These are phyloP conservation scores for Myriosclerotinia duriaeana DNA, from an alignment of 2,329 filamentous ascomycete genomes.

Conservation along the genomic window DNA sequence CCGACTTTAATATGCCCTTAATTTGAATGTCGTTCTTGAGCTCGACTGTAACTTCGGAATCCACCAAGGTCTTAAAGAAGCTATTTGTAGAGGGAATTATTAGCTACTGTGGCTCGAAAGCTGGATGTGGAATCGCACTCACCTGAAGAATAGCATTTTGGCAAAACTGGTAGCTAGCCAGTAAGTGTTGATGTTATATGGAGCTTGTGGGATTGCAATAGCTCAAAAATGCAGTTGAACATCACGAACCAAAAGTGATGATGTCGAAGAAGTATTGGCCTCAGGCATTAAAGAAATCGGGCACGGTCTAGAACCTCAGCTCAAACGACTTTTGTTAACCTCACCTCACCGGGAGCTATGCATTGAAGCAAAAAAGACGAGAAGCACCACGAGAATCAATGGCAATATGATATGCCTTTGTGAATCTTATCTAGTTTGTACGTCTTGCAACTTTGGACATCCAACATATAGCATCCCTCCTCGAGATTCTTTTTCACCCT, in stretches of 20 bases:
- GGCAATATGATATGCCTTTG: background rate
- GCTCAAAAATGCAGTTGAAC: constrained; percentile 11
- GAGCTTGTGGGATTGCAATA: background rate
- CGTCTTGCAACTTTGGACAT: too few relatives aligned
- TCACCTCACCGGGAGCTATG: background rate
- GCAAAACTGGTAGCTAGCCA: background rate
- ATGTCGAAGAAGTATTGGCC: background rate
- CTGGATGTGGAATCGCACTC: background rate
- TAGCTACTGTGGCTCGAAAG: background rate
- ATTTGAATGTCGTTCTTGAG: constrained; percentile 99
- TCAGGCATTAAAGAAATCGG: background rate
- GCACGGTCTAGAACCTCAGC: constrained; percentile 13
- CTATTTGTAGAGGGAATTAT: constrained; percentile 46
- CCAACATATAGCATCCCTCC: background rate
- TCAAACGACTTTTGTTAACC: background rate
- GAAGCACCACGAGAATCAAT: background rate
- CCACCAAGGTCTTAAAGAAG: constrained; percentile 99
- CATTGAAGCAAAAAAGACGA: background rate
- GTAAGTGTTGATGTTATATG: background rate
- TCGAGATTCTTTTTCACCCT: background rate
- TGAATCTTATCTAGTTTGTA: background rate
- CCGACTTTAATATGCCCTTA: constrained; percentile 90
- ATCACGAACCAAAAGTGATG: constrained; percentile 9
- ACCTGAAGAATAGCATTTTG: constrained; percentile 19
- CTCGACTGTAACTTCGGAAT: constrained; percentile 95